Conservation (phyloP, 2,329 filamentous ascomycete genomes). For the Aspergillus tubingensis region DNA sequence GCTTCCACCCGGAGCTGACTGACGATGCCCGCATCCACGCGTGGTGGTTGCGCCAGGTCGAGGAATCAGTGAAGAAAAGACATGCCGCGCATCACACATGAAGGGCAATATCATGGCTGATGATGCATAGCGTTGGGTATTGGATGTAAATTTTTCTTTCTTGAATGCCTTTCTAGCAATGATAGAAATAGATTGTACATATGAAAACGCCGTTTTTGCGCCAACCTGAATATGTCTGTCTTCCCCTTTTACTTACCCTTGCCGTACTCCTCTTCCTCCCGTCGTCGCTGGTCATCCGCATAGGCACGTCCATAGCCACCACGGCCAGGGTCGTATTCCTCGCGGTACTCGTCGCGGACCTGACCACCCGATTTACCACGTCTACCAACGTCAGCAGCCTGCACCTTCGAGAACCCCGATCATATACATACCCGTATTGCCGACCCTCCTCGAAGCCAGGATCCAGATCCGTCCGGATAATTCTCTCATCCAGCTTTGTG, state of each 20-base stretch:
- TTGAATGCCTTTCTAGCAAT: conserved; percentile 23
- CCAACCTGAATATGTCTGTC: conserved; percentile 20
- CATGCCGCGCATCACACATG: conserved; percentile 23
- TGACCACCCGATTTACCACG: conserved; percentile 94
- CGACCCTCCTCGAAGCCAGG: conserved; percentile 94
- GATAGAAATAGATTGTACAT: conserved; percentile 33
- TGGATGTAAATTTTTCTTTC: conserved; percentile 25
- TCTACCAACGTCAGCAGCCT: conserved; percentile 33
- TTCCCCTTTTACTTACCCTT: conserved; percentile 49
- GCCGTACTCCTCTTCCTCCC: conserved; percentile 62
- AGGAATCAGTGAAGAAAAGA: conserved; percentile 42
- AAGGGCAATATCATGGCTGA: conserved; percentile 15
- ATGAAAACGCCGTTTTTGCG: conserved; percentile 35
- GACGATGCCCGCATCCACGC: conserved; percentile 83
- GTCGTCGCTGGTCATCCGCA: conserved; percentile 61
- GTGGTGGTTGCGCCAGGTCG: conserved; percentile 85
- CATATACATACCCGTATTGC: conserved; percentile 71
- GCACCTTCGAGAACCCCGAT: neutral
- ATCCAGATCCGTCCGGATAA: conserved; percentile 93
- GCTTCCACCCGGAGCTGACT: conserved; percentile 94
- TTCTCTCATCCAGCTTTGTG: conserved; percentile 94
- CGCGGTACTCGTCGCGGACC: conserved; percentile 94
- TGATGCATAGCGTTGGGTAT: conserved; percentile 25
- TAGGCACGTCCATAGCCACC: conserved; percentile 84
- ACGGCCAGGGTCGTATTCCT: conserved; percentile 93